These are phyloP conservation scores for Chalciporus chontae DNA, from an alignment of 768 basidiomycete species.

Conservation along the genomic window DNA sequence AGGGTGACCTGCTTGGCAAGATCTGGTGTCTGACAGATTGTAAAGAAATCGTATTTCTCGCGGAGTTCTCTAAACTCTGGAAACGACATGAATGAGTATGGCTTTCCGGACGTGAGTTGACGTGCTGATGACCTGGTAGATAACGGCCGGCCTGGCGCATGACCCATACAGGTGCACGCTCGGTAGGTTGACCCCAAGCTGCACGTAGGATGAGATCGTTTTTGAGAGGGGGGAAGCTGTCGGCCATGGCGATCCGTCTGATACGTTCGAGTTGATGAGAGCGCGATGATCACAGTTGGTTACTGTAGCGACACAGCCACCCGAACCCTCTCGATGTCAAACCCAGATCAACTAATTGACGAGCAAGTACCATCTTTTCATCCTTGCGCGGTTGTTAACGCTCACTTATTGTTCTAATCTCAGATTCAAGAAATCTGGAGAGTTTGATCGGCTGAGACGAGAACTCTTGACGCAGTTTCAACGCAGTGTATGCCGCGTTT, in stretches of 20 bases:
- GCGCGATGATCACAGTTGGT: no score
- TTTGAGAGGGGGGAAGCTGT: slow-evolving; percentile 65
- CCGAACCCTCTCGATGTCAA: slow-evolving; percentile 34
- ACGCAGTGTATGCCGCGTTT: slow-evolving; percentile 46
- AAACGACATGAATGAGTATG: not conserved
- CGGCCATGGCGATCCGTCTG: slow-evolving; percentile 28
- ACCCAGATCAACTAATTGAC: slow-evolving; percentile 59
- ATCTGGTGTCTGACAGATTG: slow-evolving; percentile 88
- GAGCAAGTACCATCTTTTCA: slow-evolving; percentile 42
- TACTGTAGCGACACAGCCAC: slow-evolving; percentile 20
- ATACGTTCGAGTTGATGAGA: not conserved
- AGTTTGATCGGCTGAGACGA: slow-evolving; percentile 69
- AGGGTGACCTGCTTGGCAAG: slow-evolving; percentile 88
- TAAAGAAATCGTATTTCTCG: slow-evolving; percentile 87
- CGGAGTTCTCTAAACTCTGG: slow-evolving; percentile 89
- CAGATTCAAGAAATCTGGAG: slow-evolving; percentile 78
- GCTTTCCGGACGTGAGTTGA: not conserved
- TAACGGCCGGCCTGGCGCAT: slow-evolving; percentile 98
- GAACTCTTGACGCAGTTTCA: slow-evolving; percentile 63
- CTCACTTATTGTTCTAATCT: not conserved
- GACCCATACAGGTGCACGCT: slow-evolving; percentile 95
- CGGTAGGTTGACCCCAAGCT: slow-evolving; percentile 82
- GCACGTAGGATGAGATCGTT: slow-evolving; percentile 91
- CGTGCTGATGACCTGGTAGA: slow-evolving; percentile 66
- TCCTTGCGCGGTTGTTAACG: not conserved